Percentiles rank a stretch among this genome's conserved stretches.
Conservation (phyloP, 169 alveolate genomes). For the Plasmodium sp. region DNA sequence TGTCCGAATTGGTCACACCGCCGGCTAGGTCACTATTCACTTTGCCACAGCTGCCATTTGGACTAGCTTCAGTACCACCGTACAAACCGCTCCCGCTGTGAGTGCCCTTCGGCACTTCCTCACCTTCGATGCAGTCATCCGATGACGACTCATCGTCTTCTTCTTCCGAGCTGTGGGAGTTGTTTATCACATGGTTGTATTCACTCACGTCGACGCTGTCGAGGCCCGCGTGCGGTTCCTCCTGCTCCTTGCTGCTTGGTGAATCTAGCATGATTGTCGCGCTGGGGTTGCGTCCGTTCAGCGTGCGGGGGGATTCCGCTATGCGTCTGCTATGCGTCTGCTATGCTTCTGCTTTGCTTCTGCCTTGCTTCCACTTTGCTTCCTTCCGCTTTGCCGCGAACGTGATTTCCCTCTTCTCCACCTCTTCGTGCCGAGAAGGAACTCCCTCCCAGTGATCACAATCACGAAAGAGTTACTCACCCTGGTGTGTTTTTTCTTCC, state of each 20-base stretch:
- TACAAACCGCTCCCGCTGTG: not conserved
- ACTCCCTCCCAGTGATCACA: not conserved
- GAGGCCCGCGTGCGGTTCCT: not conserved
- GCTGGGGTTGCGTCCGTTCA: not conserved
- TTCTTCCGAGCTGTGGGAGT: conserved; percentile 47
- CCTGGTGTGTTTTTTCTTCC: not conserved
- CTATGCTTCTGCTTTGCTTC: not conserved
- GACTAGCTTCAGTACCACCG: not conserved
- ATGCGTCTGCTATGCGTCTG: not conserved
- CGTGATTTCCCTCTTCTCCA: not conserved
- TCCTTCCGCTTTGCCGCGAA: not conserved
- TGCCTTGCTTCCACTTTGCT: not conserved
- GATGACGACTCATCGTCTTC: conserved; percentile 11
- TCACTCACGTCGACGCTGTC: conserved; percentile 59
- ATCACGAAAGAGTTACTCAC: not conserved
- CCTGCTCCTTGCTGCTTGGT: conserved; percentile 1
- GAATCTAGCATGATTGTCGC: conserved; percentile 16
- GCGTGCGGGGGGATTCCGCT: not conserved
- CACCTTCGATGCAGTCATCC: not conserved
- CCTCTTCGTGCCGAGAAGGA: not conserved
- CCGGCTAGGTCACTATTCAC: not conserved
- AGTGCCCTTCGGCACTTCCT: not conserved
- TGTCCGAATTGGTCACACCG: not conserved
- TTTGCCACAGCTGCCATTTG: not conserved
- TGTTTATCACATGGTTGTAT: conserved; percentile 49